These are phyloP conservation scores for Tulasnella sp. DNA, from an alignment of 768 basidiomycete species.

Conservation along the genomic window DNA sequence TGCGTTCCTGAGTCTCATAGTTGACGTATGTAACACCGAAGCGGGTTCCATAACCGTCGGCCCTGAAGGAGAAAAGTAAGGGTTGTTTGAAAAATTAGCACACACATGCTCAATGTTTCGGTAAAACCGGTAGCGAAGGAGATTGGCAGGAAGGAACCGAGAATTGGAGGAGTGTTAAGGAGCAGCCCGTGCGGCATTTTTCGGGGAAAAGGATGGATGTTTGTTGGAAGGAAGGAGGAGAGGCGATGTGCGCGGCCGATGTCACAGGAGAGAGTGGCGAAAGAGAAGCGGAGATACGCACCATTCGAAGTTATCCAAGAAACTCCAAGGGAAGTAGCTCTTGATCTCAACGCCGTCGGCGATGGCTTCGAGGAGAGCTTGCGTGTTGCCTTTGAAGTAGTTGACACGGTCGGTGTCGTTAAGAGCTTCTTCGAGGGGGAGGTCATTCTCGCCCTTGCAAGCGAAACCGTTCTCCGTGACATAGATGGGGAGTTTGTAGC, in stretches of 20 bases:
- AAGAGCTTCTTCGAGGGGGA: slow-evolving; percentile 47
- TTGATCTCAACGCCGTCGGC: slow-evolving; percentile 57
- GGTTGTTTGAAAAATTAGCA: neutral
- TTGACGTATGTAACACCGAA: slow-evolving; percentile 69
- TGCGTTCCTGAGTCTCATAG: slow-evolving; percentile 57
- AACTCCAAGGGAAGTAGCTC: slow-evolving; percentile 65
- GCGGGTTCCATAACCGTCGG: slow-evolving; percentile 60
- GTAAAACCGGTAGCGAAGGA: neutral
- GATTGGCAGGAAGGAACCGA: neutral
- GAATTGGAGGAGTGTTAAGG: neutral
- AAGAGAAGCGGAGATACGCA: slow-evolving; percentile 15
- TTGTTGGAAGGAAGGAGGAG: no score
- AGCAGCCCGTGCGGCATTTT: neutral
- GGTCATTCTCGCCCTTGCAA: slow-evolving; percentile 52
- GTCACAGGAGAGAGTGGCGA: neutral
- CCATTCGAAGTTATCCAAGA: slow-evolving; percentile 70
- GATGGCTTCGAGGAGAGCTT: slow-evolving; percentile 49
- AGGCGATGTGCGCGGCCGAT: neutral
- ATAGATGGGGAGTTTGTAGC: slow-evolving; percentile 49
- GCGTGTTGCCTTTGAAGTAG: slow-evolving; percentile 55
- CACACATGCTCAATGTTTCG: neutral
- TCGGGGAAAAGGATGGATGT: neutral
- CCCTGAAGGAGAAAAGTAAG: slow-evolving; percentile 30
- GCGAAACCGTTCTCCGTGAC: slow-evolving; percentile 73
- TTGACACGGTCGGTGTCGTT: slow-evolving; percentile 56